Base-by-base conservation (phyloP, 768 basidiomycete species). In the Multifurca ochricompacta region DNA sequence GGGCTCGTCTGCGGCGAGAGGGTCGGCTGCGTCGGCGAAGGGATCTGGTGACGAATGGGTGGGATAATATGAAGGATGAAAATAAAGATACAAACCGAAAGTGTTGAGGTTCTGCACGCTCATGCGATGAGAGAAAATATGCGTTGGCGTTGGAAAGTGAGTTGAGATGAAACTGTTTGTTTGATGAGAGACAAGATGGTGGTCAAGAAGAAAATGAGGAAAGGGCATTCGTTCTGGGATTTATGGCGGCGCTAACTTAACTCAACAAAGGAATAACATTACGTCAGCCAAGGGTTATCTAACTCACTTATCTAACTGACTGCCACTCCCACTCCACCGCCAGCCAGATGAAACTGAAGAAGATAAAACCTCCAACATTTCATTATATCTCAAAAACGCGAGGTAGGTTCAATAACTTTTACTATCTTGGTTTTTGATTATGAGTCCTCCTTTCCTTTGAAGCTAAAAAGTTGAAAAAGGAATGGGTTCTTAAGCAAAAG, bases 21-120 rank as follows among this genome's bases (percentile, higher is more conserved):
- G 83, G 64, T 91, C 89, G 66, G 83, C 87, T 73, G 90, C 88
- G 73, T 93, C 93, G 76, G 88, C 90, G 78, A 95, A 95, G 76
- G 92, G 92, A 81, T 95, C 93, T 92, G 59, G 21, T 39, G 62
- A 63, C 48, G 59, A 61, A 63, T 62, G 58, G 64, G 54, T 35
- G 39, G 54, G 52, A 40, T 44, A 48, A 56, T 16, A 59, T 53
- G 56, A 57, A 64, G 60, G 62, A 62, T 13, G 2, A 16, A 58
- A 40, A 47, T 55, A 30, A 36, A 30, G 30, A 21, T 13, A 71
- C 81, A 55, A 52, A 89, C 90, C 89, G 72, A 81, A 82, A 69
- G 84, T 76, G 74, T 79, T 84, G 69, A 91, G 82, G 70, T 91
- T 91, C 83, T 91, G 87, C 73, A 91, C 84, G 87, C 78, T 92